Base-by-base conservation (phyloP, 495 filamentous ascomycete genomes). In the Aspergillus bridgeri region DNA sequence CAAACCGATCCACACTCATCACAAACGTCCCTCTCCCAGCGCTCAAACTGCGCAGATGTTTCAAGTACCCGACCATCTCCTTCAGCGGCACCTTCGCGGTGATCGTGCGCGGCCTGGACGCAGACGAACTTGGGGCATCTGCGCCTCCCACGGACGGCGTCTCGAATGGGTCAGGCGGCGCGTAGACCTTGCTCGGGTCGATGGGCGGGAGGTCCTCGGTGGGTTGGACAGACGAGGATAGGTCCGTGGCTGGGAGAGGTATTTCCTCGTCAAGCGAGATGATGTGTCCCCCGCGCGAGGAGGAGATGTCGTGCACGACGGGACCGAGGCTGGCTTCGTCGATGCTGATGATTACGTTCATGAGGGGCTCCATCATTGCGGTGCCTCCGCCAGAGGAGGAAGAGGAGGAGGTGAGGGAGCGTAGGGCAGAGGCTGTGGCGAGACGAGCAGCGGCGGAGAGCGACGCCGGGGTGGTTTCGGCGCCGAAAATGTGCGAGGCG, bases 1-100 rank as follows among this genome's bases (percentile, higher is more conserved):
- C 92, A 70, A 96, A 99, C 42, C 83, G 83, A 75, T 96, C 92
- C 33, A 95, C 85, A 50, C 80, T 86, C 91, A 99, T 92, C 24
- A 94, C 89, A 70, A 99, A 90, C 5, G 90, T 90, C 23, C 96
- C 95, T 24, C 94, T 80, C 0, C 95, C 95, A 9, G 85, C 87
- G 17, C 92, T 99, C 75, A 96, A 73, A 69, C 88, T 91, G 43
- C 95, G 76, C 66, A 99, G 74, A 70, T 95, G 89, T 71, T 89
- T 91, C 64, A 98, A 73, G 73, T 99, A 99, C 29, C 93, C 91
- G 51, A 97, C 89, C 92, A 98, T 97, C 71, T 98, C 93, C 70
- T 91, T 92, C 54, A 98, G 74, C 44, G 95, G 95, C 25, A 97
- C 92, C 58, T 88, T 83, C 3, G 91, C 95, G 5, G 83, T 82